These are phyloP conservation scores for Lachancea cidri DNA, from an alignment of 805 yeast species.

Conservation along the genomic window DNA sequence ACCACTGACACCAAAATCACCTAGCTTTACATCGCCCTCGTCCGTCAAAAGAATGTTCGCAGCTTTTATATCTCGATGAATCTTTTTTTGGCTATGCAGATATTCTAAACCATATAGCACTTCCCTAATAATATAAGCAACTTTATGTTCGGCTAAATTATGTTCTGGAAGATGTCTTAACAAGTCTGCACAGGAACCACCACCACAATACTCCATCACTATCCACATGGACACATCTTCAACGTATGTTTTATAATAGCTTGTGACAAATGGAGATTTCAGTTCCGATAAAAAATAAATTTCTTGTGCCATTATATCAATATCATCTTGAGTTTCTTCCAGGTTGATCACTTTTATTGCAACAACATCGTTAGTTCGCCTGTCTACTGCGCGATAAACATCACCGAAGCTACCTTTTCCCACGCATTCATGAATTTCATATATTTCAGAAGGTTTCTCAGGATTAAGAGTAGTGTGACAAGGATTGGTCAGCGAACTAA, in stretches of 20 bases:
- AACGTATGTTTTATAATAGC: conserved; percentile 57
- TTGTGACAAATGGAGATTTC: conserved; percentile 61
- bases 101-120: conserved; percentile 69
- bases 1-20: conserved; percentile 92
- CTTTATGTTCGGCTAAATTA: conserved; percentile 51
- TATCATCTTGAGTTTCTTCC: conserved; percentile 74
- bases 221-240: conserved; percentile 74
- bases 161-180: conserved; percentile 44
- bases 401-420: conserved; percentile 88
- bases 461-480: not conserved
- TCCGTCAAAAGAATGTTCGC: conserved; percentile 79
- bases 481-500: not conserved
- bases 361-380: conserved; percentile 41
- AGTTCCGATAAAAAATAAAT: conserved; percentile 67
- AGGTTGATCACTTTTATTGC: conserved; percentile 86
- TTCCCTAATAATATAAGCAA: conserved; percentile 57
- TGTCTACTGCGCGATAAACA: conserved; percentile 58
- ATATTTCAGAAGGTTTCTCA: conserved; percentile 27
- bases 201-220: conserved; percentile 93
- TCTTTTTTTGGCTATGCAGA: conserved; percentile 66
- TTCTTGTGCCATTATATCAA: conserved; percentile 67
- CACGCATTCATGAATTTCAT: conserved; percentile 48
- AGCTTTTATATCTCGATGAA: conserved; percentile 87
- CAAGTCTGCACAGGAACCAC: conserved; percentile 83
- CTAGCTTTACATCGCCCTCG: conserved; percentile 68